Evolutionary conservation across 495 filamentous ascomycete genomes (phyloP).

Genomic region (Penicillium simplicissimum): DNA sequence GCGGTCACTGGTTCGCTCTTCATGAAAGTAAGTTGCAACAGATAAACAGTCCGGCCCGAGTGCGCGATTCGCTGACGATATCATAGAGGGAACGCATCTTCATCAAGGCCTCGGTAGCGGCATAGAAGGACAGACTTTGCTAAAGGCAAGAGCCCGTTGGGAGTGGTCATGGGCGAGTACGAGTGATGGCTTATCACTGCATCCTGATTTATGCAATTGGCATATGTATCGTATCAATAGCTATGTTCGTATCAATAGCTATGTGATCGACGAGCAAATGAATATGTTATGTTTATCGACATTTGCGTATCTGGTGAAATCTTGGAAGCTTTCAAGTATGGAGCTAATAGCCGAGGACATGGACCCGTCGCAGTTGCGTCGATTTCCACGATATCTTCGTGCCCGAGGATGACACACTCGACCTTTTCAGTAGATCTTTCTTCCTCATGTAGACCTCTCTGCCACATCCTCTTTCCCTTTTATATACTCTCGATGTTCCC

Average conservation of each 20-base stretch:
- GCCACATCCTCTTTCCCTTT: too few species aligned
- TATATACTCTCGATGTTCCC: too few species aligned
- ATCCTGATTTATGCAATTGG: background rate
- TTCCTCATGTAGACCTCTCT: too few species aligned
- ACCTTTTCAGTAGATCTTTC: too few species aligned
- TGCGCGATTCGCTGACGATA: background rate
- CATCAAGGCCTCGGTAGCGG: conserved; percentile 6
- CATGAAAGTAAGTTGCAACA: conserved; percentile 44
- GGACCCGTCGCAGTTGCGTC: too few species aligned
- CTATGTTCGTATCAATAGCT: background rate
- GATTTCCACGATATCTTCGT: too few species aligned
- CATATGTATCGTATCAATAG: background rate
- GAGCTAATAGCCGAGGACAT: too few species aligned
- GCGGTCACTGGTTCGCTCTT: conserved; percentile 42
- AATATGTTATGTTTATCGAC: too few species aligned
- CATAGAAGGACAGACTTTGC: background rate
- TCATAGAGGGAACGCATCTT: conserved; percentile 19
- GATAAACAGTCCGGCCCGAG: background rate
- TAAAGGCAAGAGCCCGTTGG: background rate
- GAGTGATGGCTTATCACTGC: background rate
- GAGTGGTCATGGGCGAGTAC: background rate
- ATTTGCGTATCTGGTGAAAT: too few species aligned
- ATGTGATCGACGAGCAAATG: too few species aligned
- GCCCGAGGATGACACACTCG: too few species aligned
- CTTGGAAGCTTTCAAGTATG: too few species aligned